Conservation (phyloP, 2,329 filamentous ascomycete species). For the Colletotrichum caudatum region DNA sequence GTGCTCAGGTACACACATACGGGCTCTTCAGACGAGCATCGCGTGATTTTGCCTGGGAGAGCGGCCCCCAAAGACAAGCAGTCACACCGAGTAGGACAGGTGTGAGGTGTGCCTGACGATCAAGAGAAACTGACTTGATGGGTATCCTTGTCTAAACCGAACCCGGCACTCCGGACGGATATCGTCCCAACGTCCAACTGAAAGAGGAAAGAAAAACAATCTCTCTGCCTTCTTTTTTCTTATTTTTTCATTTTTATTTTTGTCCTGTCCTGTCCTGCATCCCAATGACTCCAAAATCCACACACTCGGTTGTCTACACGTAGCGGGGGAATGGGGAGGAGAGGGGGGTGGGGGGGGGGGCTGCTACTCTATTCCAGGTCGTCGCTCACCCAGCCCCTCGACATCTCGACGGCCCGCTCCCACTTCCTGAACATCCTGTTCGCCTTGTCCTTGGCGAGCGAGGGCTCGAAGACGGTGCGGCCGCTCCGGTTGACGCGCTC, state of each 20-base stretch:
- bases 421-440: slow-evolving; percentile 62
- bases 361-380: slow-evolving; percentile 12
- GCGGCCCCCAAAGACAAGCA: not conserved
- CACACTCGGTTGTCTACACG: not conserved
- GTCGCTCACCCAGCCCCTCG: slow-evolving; percentile 61
- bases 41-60: slow-evolving; percentile 1
- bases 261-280: not conserved
- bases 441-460: slow-evolving; percentile 62
- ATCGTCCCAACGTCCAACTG: slow-evolving; percentile 8
- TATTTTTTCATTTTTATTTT: not conserved
- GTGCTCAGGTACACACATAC: slow-evolving; percentile 3
- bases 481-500: slow-evolving; percentile 78
- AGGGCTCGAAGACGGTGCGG: slow-evolving; percentile 76
- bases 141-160: slow-evolving; percentile 23
- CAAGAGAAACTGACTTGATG: slow-evolving; percentile 19
- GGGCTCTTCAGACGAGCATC: not conserved
- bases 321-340: not conserved
- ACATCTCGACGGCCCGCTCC: slow-evolving; percentile 71
- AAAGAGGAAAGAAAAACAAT: not conserved
- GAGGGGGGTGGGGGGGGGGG: too few species aligned
- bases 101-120: not conserved
- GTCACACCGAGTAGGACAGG: not conserved
- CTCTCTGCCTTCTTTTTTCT: not conserved
- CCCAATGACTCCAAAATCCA: slow-evolving; percentile 6
- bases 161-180: not conserved